phyloP scores from a whole-genome alignment of 2,329 filamentous ascomycete species.

The Mycosphaerella sp. region DNA sequence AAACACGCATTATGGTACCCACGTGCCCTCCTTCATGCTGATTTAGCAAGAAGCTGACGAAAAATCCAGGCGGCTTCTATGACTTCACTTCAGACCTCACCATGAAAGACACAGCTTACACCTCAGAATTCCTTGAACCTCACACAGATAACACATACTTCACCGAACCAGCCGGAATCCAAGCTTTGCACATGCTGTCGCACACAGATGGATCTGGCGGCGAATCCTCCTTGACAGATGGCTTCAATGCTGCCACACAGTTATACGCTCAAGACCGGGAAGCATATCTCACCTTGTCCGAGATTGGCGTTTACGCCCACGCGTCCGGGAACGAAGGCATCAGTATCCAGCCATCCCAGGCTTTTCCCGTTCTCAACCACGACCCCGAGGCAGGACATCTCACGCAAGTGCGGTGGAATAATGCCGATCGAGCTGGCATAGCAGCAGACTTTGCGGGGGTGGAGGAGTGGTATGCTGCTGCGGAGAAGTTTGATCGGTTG shows the following conservation, averaged over 20 bases:
- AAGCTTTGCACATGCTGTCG: constrained; percentile 86
- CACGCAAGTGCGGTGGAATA: constrained; percentile 82
- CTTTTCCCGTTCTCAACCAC: constrained; percentile 66
- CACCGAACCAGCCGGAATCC: constrained; percentile 81
- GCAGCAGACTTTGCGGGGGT: constrained; percentile 44
- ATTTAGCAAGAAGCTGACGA: background rate
- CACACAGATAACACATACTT: constrained; percentile 98
- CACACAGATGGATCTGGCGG: constrained; percentile 67
- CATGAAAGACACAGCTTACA: constrained; percentile 65
- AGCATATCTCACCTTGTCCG: constrained; percentile 54
- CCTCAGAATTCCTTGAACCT: constrained; percentile 69
- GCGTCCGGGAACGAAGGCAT: constrained; percentile 82
- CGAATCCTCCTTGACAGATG: constrained; percentile 75
- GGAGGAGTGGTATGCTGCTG: constrained; percentile 70
- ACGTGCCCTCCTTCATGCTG: background rate
- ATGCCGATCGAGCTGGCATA: constrained; percentile 72
- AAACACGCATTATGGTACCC: constrained; percentile 70
- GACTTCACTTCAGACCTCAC: constrained; percentile 88
- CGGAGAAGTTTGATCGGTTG: constrained; percentile 62
- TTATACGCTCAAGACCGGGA: constrained; percentile 50
- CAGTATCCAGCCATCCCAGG: constrained; percentile 64
- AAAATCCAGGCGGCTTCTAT: constrained; percentile 55
- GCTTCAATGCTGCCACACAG: constrained; percentile 63
- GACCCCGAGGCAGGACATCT: constrained; percentile 42
- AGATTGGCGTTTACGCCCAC: constrained; percentile 62